These are phyloP conservation scores for Populus tremula DNA, from an alignment of 345 rosid species.

Conservation along the genomic window DNA sequence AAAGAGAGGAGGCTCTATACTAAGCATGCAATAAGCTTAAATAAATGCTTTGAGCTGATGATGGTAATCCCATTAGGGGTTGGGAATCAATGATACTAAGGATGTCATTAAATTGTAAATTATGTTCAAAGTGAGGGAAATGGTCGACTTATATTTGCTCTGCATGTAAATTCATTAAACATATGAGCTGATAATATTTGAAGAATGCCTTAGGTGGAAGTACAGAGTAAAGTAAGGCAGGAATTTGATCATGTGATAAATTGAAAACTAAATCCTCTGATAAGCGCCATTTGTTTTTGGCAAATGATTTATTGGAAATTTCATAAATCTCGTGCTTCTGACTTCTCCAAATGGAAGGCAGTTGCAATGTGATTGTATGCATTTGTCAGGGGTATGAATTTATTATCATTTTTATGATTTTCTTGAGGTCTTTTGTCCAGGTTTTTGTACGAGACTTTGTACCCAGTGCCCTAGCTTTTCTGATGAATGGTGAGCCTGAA, in stretches of 20 bases:
- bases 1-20: not conserved
- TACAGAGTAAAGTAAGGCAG: not conserved
- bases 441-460: constrained; percentile 82
- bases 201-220: not conserved
- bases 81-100: not conserved
- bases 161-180: not conserved
- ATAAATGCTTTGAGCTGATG: not conserved
- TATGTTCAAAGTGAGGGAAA: not conserved
- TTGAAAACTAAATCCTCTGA: not conserved
- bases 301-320: not conserved
- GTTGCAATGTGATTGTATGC: not conserved
- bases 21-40: not conserved
- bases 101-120: not conserved
- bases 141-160: not conserved
- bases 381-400: not conserved
- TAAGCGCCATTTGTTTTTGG: not conserved
- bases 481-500: constrained; percentile 77
- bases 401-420: not conserved
- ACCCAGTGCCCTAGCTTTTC: constrained; percentile 75
- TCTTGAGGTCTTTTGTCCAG: constrained; percentile 25
- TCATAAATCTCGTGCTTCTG: not conserved
- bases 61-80: not conserved
- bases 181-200: not conserved
- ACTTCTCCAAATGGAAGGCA: not conserved
- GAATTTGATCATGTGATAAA: not conserved